Percentiles rank a stretch among this genome's conserved stretches.
Conservation (phyloP, 2,329 filamentous ascomycete genomes). For the Botrytis medusae region DNA sequence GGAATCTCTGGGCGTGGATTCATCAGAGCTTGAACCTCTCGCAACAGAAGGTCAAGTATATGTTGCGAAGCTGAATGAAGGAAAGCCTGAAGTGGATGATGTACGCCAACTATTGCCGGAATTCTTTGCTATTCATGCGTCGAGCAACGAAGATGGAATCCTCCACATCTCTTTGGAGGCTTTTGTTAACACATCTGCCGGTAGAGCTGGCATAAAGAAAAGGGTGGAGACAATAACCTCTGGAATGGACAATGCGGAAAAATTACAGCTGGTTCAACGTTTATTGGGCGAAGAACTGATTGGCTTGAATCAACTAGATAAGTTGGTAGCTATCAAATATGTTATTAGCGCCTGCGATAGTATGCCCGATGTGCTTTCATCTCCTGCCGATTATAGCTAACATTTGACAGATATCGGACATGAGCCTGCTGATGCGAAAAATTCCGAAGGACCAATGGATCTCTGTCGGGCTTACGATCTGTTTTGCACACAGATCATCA, state of each 20-base stretch:
- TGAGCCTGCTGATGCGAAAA: slow-evolving; percentile 22
- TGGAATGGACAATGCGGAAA: slow-evolving; percentile 29
- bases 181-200: slow-evolving; percentile 29
- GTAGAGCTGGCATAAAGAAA: slow-evolving; percentile 30
- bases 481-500: slow-evolving; percentile 31
- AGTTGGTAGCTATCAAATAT: slow-evolving; percentile 32
- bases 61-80: slow-evolving; percentile 17
- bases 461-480: slow-evolving; percentile 34
- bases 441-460: slow-evolving; percentile 24
- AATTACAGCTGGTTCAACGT: slow-evolving; percentile 30
- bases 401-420: slow-evolving; percentile 28
- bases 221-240: slow-evolving; percentile 24
- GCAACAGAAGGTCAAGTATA: slow-evolving; percentile 25
- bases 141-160: slow-evolving; percentile 4
- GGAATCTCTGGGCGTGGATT: slow-evolving; percentile 25
- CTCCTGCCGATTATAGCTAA: slow-evolving; percentile 12
- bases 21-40: slow-evolving; percentile 26
- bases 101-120: slow-evolving; percentile 25
- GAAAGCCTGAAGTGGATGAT: slow-evolving; percentile 25
- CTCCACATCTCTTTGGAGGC: slow-evolving; percentile 17
- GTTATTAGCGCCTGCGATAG: slow-evolving; percentile 36
- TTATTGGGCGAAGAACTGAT: slow-evolving; percentile 26
- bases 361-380: slow-evolving; percentile 22
- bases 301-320: slow-evolving; percentile 30
- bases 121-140: slow-evolving; percentile 30